A percentile compares a stretch with the other conserved stretches of the same genome.
These are phyloP conservation scores for Aspergillus diversus DNA, from an alignment of 495 filamentous ascomycete genomes.

Conservation along the genomic window DNA sequence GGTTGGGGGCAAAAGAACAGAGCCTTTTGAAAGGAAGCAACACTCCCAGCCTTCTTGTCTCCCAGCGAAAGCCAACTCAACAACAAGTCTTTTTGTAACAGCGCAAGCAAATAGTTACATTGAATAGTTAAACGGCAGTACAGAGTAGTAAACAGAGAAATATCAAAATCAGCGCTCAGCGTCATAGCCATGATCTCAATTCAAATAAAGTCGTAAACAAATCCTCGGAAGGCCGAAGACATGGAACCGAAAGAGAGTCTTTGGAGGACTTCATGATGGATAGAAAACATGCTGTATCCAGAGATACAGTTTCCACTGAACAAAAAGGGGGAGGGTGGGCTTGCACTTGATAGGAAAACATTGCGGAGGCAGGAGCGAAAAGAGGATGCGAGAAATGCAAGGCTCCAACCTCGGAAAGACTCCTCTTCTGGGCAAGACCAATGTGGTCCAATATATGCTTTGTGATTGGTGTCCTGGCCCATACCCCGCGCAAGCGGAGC, in stretches of 20 bases:
- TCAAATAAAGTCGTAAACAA: not conserved
- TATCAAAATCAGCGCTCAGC: too few species aligned
- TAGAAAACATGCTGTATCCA: constrained; percentile 3
- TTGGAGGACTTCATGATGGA: not conserved
- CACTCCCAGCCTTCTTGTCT: too few species aligned
- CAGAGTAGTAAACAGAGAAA: too few species aligned
- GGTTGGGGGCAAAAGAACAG: not conserved
- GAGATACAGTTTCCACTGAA: not conserved
- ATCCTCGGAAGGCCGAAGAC: not conserved
- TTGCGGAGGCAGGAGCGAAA: constrained; percentile 23
- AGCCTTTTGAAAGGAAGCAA: not conserved
- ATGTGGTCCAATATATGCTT: constrained; percentile 9
- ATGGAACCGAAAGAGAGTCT: too few species aligned
- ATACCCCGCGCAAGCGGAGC: constrained; percentile 44
- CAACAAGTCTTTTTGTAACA: too few species aligned
- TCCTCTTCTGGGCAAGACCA: constrained; percentile 21
- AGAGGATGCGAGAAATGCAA: constrained; percentile 34
- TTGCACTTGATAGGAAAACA: constrained; percentile 27
- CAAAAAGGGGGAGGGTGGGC: constrained; percentile 19
- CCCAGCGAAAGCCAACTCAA: too few species aligned
- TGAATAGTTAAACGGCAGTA: too few species aligned
- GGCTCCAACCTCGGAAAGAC: constrained; percentile 41
- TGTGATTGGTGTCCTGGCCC: constrained; percentile 36
- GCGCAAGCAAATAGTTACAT: too few species aligned
- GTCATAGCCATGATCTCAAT: too few species aligned